Conservation (phyloP, 495 filamentous ascomycete genomes). For the Letharia lupina region DNA sequence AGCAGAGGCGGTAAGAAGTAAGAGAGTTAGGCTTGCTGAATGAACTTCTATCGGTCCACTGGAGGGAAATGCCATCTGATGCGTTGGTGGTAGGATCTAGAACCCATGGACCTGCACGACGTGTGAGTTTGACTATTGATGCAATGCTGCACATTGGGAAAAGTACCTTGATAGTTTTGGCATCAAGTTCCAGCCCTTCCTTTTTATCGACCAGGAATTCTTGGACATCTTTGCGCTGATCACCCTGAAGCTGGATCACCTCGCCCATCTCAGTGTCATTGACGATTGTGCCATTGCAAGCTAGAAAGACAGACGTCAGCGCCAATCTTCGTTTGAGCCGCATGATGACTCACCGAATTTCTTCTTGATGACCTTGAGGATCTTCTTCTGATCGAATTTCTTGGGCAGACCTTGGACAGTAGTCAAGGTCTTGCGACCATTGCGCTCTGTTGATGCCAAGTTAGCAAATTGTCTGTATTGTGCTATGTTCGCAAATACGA, state of each 20-base stretch:
- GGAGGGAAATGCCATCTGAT: conserved; percentile 36
- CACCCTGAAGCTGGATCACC: conserved; percentile 98
- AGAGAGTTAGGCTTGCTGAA: conserved; percentile 13
- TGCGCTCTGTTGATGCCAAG: conserved; percentile 63
- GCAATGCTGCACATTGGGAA: not conserved
- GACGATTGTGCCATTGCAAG: conserved; percentile 99
- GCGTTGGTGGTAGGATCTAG: conserved; percentile 38
- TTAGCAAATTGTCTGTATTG: conserved; percentile 13
- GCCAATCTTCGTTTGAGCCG: not conserved
- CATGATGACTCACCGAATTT: conserved; percentile 70
- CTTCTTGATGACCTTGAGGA: conserved; percentile 99
- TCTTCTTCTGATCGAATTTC: conserved; percentile 99
- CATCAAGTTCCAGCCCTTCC: conserved; percentile 80
- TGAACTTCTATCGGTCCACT: conserved; percentile 30
- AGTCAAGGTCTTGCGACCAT: conserved; percentile 99
- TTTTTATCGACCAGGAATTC: conserved; percentile 95
- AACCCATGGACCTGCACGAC: conserved; percentile 47
- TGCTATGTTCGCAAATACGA: not conserved
- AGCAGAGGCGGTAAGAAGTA: conserved; percentile 21
- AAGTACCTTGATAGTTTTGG: conserved; percentile 91
- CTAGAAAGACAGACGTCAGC: conserved; percentile 35
- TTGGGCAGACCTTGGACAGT: conserved; percentile 96
- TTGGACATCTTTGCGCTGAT: conserved; percentile 97
- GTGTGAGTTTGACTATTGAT: not conserved
- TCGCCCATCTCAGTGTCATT: conserved; percentile 95